Evolutionary conservation across 257 asterid species (phyloP).

Genomic region (Forsythia viridissima): DNA sequence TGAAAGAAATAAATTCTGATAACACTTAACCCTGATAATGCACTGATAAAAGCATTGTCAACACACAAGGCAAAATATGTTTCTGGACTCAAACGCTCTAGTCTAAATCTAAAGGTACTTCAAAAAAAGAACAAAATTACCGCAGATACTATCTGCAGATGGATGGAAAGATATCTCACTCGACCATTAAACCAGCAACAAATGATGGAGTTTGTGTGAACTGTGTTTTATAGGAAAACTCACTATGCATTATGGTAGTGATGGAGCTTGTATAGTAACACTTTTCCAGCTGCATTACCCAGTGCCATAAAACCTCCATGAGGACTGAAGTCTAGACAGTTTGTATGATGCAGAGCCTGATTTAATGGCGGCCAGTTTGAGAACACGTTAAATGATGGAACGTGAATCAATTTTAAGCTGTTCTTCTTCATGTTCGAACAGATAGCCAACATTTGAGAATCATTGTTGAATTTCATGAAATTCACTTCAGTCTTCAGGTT

Average conservation of each 20-base stretch:
- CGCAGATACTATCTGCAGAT: not conserved
- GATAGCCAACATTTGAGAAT: constrained; percentile 77
- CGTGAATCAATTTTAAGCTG: constrained; percentile 73
- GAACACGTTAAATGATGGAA: constrained; percentile 69
- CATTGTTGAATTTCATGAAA: constrained; percentile 72
- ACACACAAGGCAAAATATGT: not conserved
- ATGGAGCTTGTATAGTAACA: constrained; percentile 79
- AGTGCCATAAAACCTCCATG: constrained; percentile 86
- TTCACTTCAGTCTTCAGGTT: constrained; percentile 79
- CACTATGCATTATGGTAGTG: constrained; percentile 73
- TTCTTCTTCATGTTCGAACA: constrained; percentile 87
- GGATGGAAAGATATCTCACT: not conserved
- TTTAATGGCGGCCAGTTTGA: constrained; percentile 82
- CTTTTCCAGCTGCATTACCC: constrained; percentile 89
- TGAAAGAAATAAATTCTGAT: not conserved
- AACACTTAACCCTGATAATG: not conserved
- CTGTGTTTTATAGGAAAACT: not conserved
- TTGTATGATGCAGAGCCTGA: constrained; percentile 52
- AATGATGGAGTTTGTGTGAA: not conserved
- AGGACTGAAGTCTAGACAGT: constrained; percentile 87
- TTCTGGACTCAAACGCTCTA: not conserved
- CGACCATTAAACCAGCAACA: not conserved
- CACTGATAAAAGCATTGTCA: not conserved
- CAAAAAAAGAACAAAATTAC: not conserved
- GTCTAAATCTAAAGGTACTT: not conserved